Evolutionary conservation across 1,139 yeast genomes (phyloP).

Genomic region (Debaryomyces sp.): DNA sequence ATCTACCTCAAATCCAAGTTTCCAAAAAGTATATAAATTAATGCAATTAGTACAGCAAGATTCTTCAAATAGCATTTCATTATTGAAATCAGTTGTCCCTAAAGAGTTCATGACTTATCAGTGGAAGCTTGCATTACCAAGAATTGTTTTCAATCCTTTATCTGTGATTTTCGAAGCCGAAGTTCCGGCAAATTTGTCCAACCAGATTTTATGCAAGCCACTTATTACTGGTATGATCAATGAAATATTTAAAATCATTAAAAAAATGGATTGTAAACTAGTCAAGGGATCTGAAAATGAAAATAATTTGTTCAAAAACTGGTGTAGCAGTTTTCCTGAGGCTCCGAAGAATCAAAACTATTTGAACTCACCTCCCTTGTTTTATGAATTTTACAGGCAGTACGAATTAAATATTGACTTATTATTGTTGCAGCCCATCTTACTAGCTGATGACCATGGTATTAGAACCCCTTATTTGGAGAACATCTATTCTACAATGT

Average conservation of each 20-base stretch:
- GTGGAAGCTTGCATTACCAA: slow-evolving; percentile 83
- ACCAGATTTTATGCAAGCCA: slow-evolving; percentile 82
- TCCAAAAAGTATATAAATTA: slow-evolving; percentile 33
- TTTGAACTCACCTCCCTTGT: slow-evolving; percentile 53
- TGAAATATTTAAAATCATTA: slow-evolving; percentile 73
- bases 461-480: slow-evolving; percentile 90
- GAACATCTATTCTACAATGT: slow-evolving; percentile 77
- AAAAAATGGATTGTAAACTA: slow-evolving; percentile 75
- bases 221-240: slow-evolving; percentile 75
- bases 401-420: slow-evolving; percentile 67
- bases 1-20: slow-evolving; percentile 19
- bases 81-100: slow-evolving; percentile 53
- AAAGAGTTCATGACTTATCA: slow-evolving; percentile 71
- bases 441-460: slow-evolving; percentile 82
- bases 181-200: slow-evolving; percentile 56
- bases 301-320: slow-evolving; percentile 54
- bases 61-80: slow-evolving; percentile 36
- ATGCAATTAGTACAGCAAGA: slow-evolving; percentile 40
- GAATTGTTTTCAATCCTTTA: slow-evolving; percentile 76
- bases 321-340: slow-evolving; percentile 51
- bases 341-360: slow-evolving; percentile 29
- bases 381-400: slow-evolving; percentile 61
- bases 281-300: slow-evolving; percentile 70
- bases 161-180: slow-evolving; percentile 73
- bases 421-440: slow-evolving; percentile 78